Evolutionary conservation across 2,329 filamentous ascomycete genomes (phyloP), one percentile per base, ranked within the genome.

Genomic region (Cercospora beticola): DNA sequence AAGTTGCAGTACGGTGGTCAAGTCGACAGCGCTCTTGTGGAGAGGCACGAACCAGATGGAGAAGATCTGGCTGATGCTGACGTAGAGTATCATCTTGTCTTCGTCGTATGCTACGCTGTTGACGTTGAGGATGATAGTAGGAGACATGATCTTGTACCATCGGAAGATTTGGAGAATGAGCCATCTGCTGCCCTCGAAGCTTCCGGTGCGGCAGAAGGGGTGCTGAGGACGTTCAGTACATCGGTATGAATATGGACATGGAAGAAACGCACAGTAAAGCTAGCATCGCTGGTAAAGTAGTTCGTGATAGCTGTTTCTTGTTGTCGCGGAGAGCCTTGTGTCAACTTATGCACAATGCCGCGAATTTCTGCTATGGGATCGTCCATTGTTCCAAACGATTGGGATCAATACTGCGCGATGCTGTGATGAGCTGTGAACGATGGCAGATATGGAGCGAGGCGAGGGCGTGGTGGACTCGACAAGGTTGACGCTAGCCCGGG

Each of bases 71-170:
- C 84, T 86, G 69, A 95, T 86, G 40, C 86, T 86, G 61, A 93
- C 85, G 79, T 93, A 97, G 61, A 97, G 86, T n/a, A 86, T 84
- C 49, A 87, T 82, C 23, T 86, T 87, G 2, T 83, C 75, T 74
- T 88, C 81, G 76, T 96, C 92, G 75, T 89, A 92, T 16, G 90
- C 91, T 90, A 89, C 80, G 31, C 83, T 85, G 63, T 92, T 86
- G 18, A 97, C 83, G 1, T 85, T 81, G 12, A 94, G 81, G 54
- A 89, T 84, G 72, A 95, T 91, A 18, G 84, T 82, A 0, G 93
- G 93, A 70, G 89, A 92, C 76, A 97, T 83, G 71, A 94, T 90
- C 76, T 68, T 89, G 73, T 85, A 94, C 91, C 91, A 94, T 49
- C 88, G 87, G 76, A 92, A 96, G 66, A 97, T 89, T 73, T 85